These are phyloP conservation scores for Ophiostoma tasmaniense DNA, from an alignment of 2,329 filamentous ascomycete species.

Conservation along the genomic window DNA sequence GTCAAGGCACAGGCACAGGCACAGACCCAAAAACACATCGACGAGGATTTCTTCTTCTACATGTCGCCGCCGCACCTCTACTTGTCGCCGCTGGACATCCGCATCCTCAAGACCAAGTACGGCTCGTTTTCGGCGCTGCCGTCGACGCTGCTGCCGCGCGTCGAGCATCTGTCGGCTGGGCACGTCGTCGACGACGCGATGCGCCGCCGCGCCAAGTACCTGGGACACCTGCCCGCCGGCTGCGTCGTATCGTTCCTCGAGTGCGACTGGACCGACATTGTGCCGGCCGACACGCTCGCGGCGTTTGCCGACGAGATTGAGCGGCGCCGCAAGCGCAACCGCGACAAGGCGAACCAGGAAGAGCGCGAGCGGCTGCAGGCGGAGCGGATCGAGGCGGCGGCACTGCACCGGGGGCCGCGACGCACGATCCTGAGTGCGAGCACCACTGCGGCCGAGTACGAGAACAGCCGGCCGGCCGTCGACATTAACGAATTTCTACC, in stretches of 20 bases:
- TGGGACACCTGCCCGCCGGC: slow-evolving; percentile 79
- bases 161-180: slow-evolving; percentile 82
- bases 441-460: background rate
- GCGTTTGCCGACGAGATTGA: slow-evolving; percentile 71
- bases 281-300: slow-evolving; percentile 64
- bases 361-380: slow-evolving; percentile 77
- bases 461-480: slow-evolving; percentile 25
- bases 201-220: slow-evolving; percentile 75
- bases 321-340: slow-evolving; percentile 63
- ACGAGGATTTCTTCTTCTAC: slow-evolving; percentile 72
- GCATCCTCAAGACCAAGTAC: slow-evolving; percentile 83
- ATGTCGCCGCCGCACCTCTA: slow-evolving; percentile 82
- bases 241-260: slow-evolving; percentile 87
- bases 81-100: slow-evolving; percentile 81
- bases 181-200: slow-evolving; percentile 80
- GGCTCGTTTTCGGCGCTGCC: slow-evolving; percentile 76
- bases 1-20: background rate
- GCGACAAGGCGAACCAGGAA: slow-evolving; percentile 76
- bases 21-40: slow-evolving; percentile 10
- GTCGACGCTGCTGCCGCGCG: slow-evolving; percentile 73
- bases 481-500: slow-evolving; percentile 59
- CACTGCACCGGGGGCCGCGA: slow-evolving; percentile 27
- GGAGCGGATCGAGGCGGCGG: slow-evolving; percentile 68
- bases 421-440: slow-evolving; percentile 4
- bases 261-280: slow-evolving; percentile 90